A percentile compares a stretch with the other conserved stretches of the same genome.
Conservation (phyloP, 2,329 filamentous ascomycete species). For the Arthrobotrys musiformis region DNA sequence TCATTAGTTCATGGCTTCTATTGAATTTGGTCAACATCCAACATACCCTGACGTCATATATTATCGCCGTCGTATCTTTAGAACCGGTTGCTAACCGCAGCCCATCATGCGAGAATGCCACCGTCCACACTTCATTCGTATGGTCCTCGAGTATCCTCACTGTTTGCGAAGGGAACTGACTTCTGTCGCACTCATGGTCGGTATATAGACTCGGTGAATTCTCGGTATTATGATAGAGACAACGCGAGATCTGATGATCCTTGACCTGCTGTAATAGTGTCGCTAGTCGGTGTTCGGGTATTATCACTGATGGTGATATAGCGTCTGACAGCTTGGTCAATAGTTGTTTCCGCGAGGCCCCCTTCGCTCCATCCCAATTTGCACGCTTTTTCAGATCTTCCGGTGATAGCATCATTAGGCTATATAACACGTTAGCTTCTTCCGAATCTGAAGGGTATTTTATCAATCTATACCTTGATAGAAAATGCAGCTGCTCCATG, state of each 20-base stretch:
- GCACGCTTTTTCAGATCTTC: constrained; percentile 81
- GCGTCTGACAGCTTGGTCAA: constrained; percentile 86
- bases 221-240: constrained; percentile 86
- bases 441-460: not conserved
- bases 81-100: constrained; percentile 83
- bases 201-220: constrained; percentile 84
- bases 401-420: constrained; percentile 85
- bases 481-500: constrained; percentile 77
- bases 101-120: constrained; percentile 90
- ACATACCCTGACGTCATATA: constrained; percentile 76
- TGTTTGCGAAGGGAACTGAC: constrained; percentile 79
- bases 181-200: constrained; percentile 84
- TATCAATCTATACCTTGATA: constrained; percentile 73
- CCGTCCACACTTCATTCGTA: constrained; percentile 86
- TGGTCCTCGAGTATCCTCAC: constrained; percentile 78
- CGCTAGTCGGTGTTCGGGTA: constrained; percentile 88
- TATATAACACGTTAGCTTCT: constrained; percentile 61
- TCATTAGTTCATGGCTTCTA: not conserved
- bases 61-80: constrained; percentile 76
- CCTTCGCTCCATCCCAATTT: constrained; percentile 83
- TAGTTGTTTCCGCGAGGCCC: constrained; percentile 77
- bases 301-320: constrained; percentile 96
- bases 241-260: constrained; percentile 80
- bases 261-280: constrained; percentile 85
- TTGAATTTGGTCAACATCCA: not conserved